Base-by-base conservation (phyloP, 768 basidiomycete genomes). In the Podaxis sp. region DNA sequence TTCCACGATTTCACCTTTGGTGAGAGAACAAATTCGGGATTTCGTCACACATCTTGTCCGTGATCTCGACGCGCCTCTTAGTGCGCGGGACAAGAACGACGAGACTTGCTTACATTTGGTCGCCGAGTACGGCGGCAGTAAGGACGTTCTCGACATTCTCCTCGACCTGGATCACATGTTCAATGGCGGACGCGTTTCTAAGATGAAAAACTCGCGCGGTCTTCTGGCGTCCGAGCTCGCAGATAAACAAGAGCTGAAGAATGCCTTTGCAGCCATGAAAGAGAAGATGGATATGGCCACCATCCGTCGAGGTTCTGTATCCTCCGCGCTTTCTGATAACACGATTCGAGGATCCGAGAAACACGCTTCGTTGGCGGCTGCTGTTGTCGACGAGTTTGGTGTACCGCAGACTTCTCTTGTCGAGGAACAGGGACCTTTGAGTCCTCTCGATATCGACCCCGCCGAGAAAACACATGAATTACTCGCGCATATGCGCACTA, bases 31-130 rank as follows among this genome's bases (percentile, higher is more conserved):
- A 23, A 60, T 60, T 28, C 59, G 51, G 42, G 73, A 73, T 50
- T 87, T 90, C 70, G 75, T 83, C 69, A 71, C 82, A 64, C 89
- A 91, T 71, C 81, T 91, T 59, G 79, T 91, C 38, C 76, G 77
- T 59, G 86, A 90, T 67, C 82, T 91, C 32, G 83, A 82, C 32
- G 86, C 87, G 5, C 89, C 90, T 0, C 69, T 92, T 44, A 78
- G 82, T 28, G 87, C 90, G 18, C 74, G 78, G 50, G 88, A 91
- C 70, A 81, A 74, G 63, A 72, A 86, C 56, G 83, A 84, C 64
- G 89, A 92, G 68, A 91, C 90, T 2, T 90, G 89, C 75, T 78
- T 92, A 52, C 90, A 92, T 75, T 75, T 90, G 62, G 90, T 89
- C 50, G 90, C 90, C 11, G 89, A 90, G 66, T 82, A 84, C 64